phyloP scores from a whole-genome alignment of 2,329 filamentous ascomycete genomes.

The Colletotrichum horii region DNA sequence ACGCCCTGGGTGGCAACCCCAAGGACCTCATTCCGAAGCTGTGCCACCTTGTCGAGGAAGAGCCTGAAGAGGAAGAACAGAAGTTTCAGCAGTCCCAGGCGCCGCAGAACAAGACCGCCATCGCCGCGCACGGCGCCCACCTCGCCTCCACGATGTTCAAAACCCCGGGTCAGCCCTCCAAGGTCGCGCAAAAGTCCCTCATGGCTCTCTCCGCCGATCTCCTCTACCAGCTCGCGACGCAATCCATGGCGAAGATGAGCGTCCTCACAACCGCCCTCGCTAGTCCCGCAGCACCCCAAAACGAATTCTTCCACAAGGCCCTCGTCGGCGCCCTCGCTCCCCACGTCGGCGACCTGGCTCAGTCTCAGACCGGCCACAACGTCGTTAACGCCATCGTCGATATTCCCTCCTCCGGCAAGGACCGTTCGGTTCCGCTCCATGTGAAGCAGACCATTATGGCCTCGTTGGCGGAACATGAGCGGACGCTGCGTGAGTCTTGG shows the following conservation, averaged over 20 bases:
- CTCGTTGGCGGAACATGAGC: constrained; percentile 52
- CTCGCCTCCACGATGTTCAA: constrained; percentile 81
- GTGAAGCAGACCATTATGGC: constrained; percentile 61
- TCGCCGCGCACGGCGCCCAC: constrained; percentile 76
- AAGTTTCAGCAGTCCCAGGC: constrained; percentile 37
- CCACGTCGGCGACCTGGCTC: constrained; percentile 50
- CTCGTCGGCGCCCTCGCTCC: constrained; percentile 54
- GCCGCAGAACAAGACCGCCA: constrained; percentile 61
- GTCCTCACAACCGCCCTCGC: constrained; percentile 57
- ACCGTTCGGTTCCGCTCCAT: constrained; percentile 59
- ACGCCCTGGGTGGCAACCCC: constrained; percentile 52
- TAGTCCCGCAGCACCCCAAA: constrained; percentile 44
- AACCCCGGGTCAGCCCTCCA: constrained; percentile 71
- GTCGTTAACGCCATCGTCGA: constrained; percentile 54
- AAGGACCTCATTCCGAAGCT: constrained; percentile 55
- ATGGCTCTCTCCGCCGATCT: constrained; percentile 60
- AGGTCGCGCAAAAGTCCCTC: constrained; percentile 76
- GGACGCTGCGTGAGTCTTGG: constrained; percentile 56
- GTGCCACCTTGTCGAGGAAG: constrained; percentile 46
- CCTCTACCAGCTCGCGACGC: constrained; percentile 68
- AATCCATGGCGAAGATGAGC: constrained; percentile 52
- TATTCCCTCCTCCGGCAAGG: constrained; percentile 54
- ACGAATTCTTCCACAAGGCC: constrained; percentile 61
- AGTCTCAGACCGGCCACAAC: constrained; percentile 56
- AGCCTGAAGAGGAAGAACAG: constrained; percentile 32